Base-by-base conservation (phyloP, 768 basidiomycete genomes). In the Tubosaeta sp. region DNA sequence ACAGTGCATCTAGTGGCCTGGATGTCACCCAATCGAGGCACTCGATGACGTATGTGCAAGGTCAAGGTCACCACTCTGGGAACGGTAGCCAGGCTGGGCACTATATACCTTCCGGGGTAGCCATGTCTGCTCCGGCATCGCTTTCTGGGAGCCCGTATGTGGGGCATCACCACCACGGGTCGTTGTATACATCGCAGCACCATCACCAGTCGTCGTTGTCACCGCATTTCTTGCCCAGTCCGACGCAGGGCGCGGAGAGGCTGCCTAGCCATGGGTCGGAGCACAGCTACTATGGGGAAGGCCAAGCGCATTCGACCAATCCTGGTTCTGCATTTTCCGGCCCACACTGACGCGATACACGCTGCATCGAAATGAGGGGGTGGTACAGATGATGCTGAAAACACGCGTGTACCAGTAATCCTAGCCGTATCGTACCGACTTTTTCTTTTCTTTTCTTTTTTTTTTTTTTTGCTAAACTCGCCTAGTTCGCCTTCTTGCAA, bases 91-190 rank as follows among this genome's bases (percentile, higher is more conserved):
- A 64, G 18, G 56, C 57, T 10, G 58, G 59, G 6, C 64, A 66
- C 46, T 68, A 70, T 40, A 53, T 68, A 34, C 57, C 69, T 14
- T 69, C 67, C 30, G 67, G 69, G 3, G 71, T 80, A 19, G 79
- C 82, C 9, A 70, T 82, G 59, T 77, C 80, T 18, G 77, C 80
- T 6, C 74, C 79, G 0, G 70, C 79, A 19, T 72, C 80, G 44
- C 64, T 81, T 56, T 70, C 78, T 27, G 68, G 65, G 48, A 74
- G 76, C 39, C 61, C 63, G 14, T 68, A 59, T 25, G 57, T 68
- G 10, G 52, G 60, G 22, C 66, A 61, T 46, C 67, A 61, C 18
- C 65, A 66, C 45, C 62, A 60, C 16, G 60, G 56, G 34, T 68
- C 66, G 48, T 32, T 67, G 38, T 67, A 67, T 52, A 57, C 69